Evolutionary conservation across 23 red algal species (phyloP), one percentile per base, ranked within the genome.

Genomic region (Agarophyton chilense): DNA sequence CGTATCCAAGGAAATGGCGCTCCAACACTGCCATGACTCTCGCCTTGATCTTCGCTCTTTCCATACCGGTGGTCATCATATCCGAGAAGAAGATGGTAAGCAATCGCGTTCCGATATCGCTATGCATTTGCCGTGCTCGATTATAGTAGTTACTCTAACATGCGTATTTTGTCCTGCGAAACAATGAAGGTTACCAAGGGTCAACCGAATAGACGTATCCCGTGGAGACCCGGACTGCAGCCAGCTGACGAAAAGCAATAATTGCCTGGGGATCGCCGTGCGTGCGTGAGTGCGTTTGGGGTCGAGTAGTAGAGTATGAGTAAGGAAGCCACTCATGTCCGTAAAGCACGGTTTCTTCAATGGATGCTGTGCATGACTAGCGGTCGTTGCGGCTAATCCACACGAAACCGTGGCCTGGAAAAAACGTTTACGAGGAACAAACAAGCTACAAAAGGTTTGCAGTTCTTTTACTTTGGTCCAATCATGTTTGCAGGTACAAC

Each of bases 401-500:
- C n/a, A n/a, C n/a, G n/a, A n/a, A n/a, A n/a, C n/a, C n/a, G n/a
- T n/a, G n/a, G n/a, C n/a, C n/a, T n/a, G n/a, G n/a, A n/a, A n/a
- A n/a, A n/a, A n/a, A n/a, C n/a, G n/a, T n/a, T n/a, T n/a, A n/a
- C n/a, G n/a, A n/a, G n/a, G n/a, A n/a, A n/a, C n/a, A n/a, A n/a
- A n/a, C n/a, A n/a, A n/a, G n/a, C n/a, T n/a, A n/a, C n/a, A n/a
- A n/a, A n/a, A n/a, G n/a, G n/a, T n/a, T n/a, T n/a, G n/a, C n/a
- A n/a, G n/a, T n/a, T n/a, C n/a, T n/a, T 57, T 70, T 93, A 90
- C 82, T 95, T 93, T 13, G 96, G 93, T 0, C 88, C 90, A 64
- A 95, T 82, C 97, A 99, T 99, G 4, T 95, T 66, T n/a, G 78
- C 43, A n/a, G 97, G 97, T 16, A 90, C 97, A 19, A 99, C 97